Evolutionary conservation across 2,329 filamentous ascomycete genomes (phyloP), one percentile per base, ranked within the genome.

Genomic region (Pseudogymnoascus sp.): DNA sequence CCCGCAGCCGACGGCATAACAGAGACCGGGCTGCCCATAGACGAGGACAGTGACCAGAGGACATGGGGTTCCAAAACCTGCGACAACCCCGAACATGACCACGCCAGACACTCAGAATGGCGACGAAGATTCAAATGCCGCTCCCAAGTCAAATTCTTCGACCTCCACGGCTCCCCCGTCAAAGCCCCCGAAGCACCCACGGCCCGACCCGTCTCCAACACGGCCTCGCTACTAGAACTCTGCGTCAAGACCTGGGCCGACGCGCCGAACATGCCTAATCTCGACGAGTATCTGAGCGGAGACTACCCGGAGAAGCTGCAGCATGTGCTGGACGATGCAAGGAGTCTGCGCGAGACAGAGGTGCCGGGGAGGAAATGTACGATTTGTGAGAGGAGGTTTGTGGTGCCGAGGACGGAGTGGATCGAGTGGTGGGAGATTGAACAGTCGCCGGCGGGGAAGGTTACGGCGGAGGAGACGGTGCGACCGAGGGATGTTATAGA

Each of bases 391-490:
- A 78, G 78, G 28, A 70, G 71, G 7, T 78, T 82, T 3, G 74
- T 85, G 5, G 75, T 82, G 21, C 81, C 85, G 2, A 73, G 79
- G 3, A 76, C 81, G 0, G 79, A 85, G 69, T 88, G 86, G 85
- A 73, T 88, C 6, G 86, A 88, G 69, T 88, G 85, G 82, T 84
- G 82, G 71, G 77, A 81, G 64, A 68, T 80, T 34, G 66, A 69
- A 10, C 69, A 65, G 44, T 63, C 66, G 23, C 56, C 63, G 6
- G 62, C 66, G 8, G 63, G 64, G 10, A 63, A 64, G 28, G 56
- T 40, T 7, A 59, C 63, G 65, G 59, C 69, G 65, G 7, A 40
- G 69, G 59, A 64, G 67, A 63, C 63, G 63, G 44, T 70, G 36
- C 71, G 72, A 60, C 66, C 70, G 46, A 70, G 72, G 61, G 72